Percentiles rank a stretch among this genome's conserved stretches.
phyloP scores from a whole-genome alignment of 2,329 filamentous ascomycete species.

The Ophiostoma fasciatum region DNA sequence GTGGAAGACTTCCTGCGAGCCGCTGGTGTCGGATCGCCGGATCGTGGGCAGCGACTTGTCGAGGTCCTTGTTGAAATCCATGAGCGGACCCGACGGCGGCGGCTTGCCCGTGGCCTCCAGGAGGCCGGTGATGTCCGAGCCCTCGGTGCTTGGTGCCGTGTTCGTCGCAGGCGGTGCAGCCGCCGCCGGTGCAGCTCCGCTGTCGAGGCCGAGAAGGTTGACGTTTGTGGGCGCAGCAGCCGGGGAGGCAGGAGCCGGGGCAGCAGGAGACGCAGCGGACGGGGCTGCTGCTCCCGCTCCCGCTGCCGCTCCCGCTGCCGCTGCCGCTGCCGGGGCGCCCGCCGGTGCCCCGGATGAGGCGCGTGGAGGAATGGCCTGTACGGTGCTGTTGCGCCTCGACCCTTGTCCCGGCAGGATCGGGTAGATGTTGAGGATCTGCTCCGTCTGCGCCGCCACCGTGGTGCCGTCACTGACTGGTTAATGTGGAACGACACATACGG shows the following conservation, averaged over 20 bases:
- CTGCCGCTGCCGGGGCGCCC: slow-evolving; percentile 7
- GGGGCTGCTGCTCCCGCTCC: no score
- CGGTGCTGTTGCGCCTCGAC: slow-evolving; percentile 35
- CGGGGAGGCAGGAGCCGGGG: slow-evolving; percentile 31
- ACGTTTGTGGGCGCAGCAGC: no score
- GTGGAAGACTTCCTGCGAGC: slow-evolving; percentile 21
- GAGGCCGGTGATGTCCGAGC: slow-evolving; percentile 30
- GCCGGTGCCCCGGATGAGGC: slow-evolving; percentile 3
- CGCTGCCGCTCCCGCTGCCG: slow-evolving; percentile 18
- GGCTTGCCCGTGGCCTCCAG: slow-evolving; percentile 32
- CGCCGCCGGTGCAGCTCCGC: no score
- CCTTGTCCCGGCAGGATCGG: slow-evolving; percentile 72
- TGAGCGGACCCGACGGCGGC: slow-evolving; percentile 30
- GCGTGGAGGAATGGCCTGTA: slow-evolving; percentile 31
- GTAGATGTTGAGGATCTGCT: slow-evolving; percentile 77
- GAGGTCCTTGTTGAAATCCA: slow-evolving; percentile 42
- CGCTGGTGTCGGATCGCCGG: slow-evolving; percentile 21
- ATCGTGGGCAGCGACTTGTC: slow-evolving; percentile 30
- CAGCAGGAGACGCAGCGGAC: slow-evolving; percentile 34
- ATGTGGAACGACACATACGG: no score
- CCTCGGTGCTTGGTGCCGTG: slow-evolving; percentile 9
- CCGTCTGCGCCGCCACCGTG: slow-evolving; percentile 52
- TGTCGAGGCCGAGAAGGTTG: no score
- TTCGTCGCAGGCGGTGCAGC: neutral
- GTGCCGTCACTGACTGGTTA: slow-evolving; percentile 31